Evolutionary conservation across 2,329 filamentous ascomycete species (phyloP).

Genomic region (Phialophora tarda): DNA sequence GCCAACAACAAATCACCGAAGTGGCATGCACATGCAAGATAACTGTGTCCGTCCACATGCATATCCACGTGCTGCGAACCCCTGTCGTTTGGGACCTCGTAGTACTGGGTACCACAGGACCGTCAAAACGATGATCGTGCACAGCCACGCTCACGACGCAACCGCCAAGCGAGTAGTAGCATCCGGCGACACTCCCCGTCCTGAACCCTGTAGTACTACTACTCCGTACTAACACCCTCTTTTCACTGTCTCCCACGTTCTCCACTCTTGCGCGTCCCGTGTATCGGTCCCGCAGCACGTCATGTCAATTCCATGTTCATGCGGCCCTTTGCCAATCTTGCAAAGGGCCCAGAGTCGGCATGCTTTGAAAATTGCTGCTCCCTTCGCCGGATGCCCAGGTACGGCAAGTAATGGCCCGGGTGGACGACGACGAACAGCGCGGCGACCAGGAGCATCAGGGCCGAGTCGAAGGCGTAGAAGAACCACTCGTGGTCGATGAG

Average conservation of each 20-base stretch:
- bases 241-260: neutral
- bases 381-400: slow-evolving; percentile 29
- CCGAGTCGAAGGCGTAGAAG: slow-evolving; percentile 34
- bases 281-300: neutral
- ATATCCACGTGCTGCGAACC: too few relatives aligned
- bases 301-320: slow-evolving; percentile 22
- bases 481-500: slow-evolving; percentile 34
- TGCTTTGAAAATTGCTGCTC: slow-evolving; percentile 30
- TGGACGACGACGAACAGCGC: slow-evolving; percentile 30
- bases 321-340: slow-evolving; percentile 17
- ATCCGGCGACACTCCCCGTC: neutral
- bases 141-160: neutral
- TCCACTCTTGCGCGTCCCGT: neutral
- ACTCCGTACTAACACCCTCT: neutral
- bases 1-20: too few relatives aligned
- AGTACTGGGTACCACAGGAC: too few relatives aligned
- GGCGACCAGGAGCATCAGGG: slow-evolving; percentile 31
- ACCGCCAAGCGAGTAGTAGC: neutral
- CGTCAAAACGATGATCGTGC: neutral
- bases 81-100: too few relatives aligned
- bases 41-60: too few relatives aligned
- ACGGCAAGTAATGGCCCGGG: slow-evolving; percentile 33
- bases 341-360: slow-evolving; percentile 30
- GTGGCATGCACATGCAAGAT: too few relatives aligned
- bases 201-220: too few relatives aligned